Conservation (phyloP, 2,329 filamentous ascomycete species). For the Akanthomyces uredinophilus region DNA sequence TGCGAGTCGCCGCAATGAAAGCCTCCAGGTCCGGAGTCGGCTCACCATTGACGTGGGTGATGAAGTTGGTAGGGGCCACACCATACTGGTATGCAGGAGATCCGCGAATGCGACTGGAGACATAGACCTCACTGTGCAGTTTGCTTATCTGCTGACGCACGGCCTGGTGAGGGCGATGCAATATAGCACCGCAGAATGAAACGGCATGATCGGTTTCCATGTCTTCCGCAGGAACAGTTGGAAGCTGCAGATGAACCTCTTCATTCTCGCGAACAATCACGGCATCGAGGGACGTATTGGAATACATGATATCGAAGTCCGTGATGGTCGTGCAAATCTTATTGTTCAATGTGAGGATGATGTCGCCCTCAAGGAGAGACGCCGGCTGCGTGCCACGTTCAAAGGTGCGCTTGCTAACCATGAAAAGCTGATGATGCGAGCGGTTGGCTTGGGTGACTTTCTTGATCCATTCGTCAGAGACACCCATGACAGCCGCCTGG, state of each 20-base stretch:
- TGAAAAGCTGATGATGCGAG: conserved; percentile 92
- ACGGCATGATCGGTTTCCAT: conserved; percentile 90
- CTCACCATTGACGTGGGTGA: conserved; percentile 89
- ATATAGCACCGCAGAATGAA: conserved; percentile 88
- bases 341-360: conserved; percentile 84
- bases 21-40: conserved; percentile 74
- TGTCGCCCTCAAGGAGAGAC: conserved; percentile 80
- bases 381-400: conserved; percentile 46
- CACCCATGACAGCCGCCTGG: conserved; percentile 94
- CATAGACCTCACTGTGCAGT: conserved; percentile 93
- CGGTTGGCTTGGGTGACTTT: conserved; percentile 85
- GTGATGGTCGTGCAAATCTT: conserved; percentile 90
- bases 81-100: conserved; percentile 86
- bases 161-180: conserved; percentile 91
- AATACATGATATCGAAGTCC: conserved; percentile 96
- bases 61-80: conserved; percentile 92
- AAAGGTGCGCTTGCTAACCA: conserved; percentile 86
- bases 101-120: conserved; percentile 78
- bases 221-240: conserved; percentile 82
- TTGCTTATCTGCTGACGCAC: conserved; percentile 97
- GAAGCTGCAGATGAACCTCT: conserved; percentile 70
- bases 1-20: conserved; percentile 75
- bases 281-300: conserved; percentile 74
- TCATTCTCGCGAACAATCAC: conserved; percentile 80
- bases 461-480: conserved; percentile 91